Percentiles rank a stretch among this genome's conserved stretches.
phyloP scores from a whole-genome alignment of 495 filamentous ascomycete genomes.

The Cenococcum geophilum region DNA sequence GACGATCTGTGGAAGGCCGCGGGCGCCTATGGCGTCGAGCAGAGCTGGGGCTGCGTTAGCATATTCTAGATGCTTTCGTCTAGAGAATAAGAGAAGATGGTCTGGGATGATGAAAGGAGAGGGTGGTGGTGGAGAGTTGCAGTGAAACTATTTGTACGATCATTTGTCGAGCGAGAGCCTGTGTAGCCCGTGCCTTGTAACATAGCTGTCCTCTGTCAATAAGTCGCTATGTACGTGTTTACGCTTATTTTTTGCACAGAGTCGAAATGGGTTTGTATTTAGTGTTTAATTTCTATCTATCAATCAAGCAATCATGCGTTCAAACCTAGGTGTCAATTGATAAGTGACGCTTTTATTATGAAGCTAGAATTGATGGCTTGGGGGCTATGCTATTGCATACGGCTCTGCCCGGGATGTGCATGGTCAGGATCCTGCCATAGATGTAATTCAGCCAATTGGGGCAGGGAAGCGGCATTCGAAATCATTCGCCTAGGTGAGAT shows the following conservation, averaged over 20 bases:
- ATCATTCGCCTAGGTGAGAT: too few relatives aligned
- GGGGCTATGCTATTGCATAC: too few relatives aligned
- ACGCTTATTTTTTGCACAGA: constrained; percentile 11
- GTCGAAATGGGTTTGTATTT: constrained; percentile 12
- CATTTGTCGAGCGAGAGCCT: background rate
- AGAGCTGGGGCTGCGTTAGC: constrained; percentile 50
- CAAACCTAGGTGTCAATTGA: too few relatives aligned
- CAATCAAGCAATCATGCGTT: too few relatives aligned
- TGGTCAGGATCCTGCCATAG: too few relatives aligned
- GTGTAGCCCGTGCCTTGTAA: background rate
- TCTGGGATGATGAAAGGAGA: background rate
- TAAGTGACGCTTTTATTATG: too few relatives aligned
- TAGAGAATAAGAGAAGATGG: background rate
- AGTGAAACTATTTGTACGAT: constrained; percentile 3
- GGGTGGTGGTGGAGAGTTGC: background rate
- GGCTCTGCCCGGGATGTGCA: too few relatives aligned
- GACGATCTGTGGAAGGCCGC: constrained; percentile 77
- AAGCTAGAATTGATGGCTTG: too few relatives aligned
- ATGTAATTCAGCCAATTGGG: too few relatives aligned
- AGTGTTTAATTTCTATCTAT: constrained; percentile 24
- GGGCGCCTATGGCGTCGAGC: constrained; percentile 69
- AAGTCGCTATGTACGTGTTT: constrained; percentile 26
- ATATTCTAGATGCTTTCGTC: constrained; percentile 19
- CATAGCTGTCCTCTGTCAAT: constrained; percentile 8
- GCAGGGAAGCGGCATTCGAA: too few relatives aligned